These are phyloP conservation scores for Dendrobium catenatum DNA, from an alignment of 106 monocot genomes.

Conservation along the genomic window DNA sequence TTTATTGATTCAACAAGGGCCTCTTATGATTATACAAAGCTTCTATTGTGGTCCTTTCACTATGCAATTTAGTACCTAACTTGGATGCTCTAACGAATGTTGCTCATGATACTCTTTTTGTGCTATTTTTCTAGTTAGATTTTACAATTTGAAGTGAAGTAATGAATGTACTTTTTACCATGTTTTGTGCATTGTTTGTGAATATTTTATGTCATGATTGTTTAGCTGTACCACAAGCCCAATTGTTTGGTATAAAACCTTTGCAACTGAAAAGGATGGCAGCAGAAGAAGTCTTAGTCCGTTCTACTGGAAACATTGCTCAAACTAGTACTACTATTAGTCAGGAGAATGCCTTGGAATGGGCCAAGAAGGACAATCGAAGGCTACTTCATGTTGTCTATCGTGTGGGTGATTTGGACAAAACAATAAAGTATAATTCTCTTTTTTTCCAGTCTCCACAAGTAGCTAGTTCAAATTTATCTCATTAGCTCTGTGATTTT, in stretches of 20 bases:
- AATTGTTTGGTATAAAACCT: constrained; percentile 25
- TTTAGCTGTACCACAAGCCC: constrained; percentile 26
- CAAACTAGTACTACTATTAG: constrained; percentile 22
- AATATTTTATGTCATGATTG: constrained; percentile 5
- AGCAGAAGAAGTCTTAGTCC: constrained; percentile 7
- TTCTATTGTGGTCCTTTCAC: not conserved
- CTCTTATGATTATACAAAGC: not conserved
- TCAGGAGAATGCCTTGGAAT: constrained; percentile 40
- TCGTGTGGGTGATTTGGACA: constrained; percentile 74
- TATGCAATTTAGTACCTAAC: not conserved
- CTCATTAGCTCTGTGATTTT: not conserved
- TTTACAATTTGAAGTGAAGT: not conserved
- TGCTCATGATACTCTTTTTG: not conserved
- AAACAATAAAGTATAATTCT: constrained; percentile 66
- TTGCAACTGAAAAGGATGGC: constrained; percentile 6
- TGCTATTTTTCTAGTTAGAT: not conserved
- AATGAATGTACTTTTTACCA: not conserved
- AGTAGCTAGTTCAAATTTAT: not conserved
- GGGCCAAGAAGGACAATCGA: constrained; percentile 63
- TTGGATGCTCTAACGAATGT: not conserved
- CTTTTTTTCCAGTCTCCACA: not conserved
- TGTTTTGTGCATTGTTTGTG: not conserved
- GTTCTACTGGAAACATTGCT: constrained; percentile 29
- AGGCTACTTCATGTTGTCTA: constrained; percentile 90
- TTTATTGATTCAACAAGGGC: not conserved